A percentile compares a stretch with the other conserved stretches of the same genome.
Evolutionary conservation across 2,329 filamentous ascomycete species (phyloP).

Genomic region (Cladosporium halotolerans): DNA sequence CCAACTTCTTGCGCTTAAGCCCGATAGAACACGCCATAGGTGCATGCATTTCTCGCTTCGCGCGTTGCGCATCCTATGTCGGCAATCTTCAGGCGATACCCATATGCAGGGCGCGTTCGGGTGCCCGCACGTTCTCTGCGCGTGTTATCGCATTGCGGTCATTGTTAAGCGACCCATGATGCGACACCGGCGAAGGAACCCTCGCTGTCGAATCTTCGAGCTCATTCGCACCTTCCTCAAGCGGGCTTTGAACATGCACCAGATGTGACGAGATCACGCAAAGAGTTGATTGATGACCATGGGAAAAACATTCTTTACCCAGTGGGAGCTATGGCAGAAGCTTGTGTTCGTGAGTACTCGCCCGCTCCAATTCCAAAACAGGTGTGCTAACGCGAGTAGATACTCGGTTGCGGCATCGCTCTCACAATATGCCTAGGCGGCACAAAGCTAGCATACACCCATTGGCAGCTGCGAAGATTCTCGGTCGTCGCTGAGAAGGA

Average conservation of each 20-base stretch:
- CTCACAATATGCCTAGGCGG: constrained; percentile 63
- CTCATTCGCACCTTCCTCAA: not conserved
- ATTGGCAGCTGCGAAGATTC: constrained; percentile 39
- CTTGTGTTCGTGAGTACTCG: constrained; percentile 69
- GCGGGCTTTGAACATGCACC: not conserved
- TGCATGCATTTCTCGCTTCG: not conserved
- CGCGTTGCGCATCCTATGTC: not conserved
- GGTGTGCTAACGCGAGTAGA: constrained; percentile 44
- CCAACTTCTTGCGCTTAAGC: not conserved
- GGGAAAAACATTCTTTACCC: constrained; percentile 34
- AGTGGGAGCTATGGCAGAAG: constrained; percentile 80
- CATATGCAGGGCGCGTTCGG: not conserved
- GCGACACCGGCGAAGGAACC: not conserved
- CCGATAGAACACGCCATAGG: not conserved
- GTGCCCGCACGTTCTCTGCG: not conserved
- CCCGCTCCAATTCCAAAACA: not conserved
- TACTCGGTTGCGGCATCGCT: constrained; percentile 64
- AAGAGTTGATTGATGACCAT: not conserved
- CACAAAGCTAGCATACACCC: constrained; percentile 52
- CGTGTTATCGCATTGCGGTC: not conserved
- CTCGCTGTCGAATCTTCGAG: not conserved
- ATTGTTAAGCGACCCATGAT: not conserved
- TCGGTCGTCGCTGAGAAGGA: constrained; percentile 27
- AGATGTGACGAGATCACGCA: not conserved
- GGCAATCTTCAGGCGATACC: not conserved